Conservation (phyloP, 2,329 filamentous ascomycete species). For the Aspergillus luchuensis region DNA sequence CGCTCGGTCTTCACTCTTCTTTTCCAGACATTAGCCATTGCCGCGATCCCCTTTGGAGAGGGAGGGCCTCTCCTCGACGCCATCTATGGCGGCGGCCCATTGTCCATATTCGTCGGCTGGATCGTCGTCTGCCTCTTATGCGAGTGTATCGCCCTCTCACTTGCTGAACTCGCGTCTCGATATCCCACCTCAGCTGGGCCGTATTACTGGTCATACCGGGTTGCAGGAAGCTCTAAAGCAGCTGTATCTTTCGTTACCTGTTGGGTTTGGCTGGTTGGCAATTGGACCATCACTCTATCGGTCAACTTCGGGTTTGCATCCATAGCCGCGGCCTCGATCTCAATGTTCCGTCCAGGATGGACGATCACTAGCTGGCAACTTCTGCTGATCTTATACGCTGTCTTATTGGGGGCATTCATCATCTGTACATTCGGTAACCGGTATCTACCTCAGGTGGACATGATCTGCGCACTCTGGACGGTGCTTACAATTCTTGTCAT, state of each 20-base stretch:
- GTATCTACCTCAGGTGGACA: slow-evolving; percentile 66
- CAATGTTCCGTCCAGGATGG: slow-evolving; percentile 59
- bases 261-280: slow-evolving; percentile 57
- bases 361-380: slow-evolving; percentile 63
- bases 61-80: slow-evolving; percentile 43
- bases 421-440: slow-evolving; percentile 69
- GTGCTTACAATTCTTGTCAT: slow-evolving; percentile 59
- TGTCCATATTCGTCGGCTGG: slow-evolving; percentile 61
- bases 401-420: slow-evolving; percentile 65
- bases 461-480: slow-evolving; percentile 59
- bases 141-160: slow-evolving; percentile 55
- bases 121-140: slow-evolving; percentile 56
- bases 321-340: slow-evolving; percentile 54
- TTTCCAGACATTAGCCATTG: slow-evolving; percentile 64
- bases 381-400: slow-evolving; percentile 69
- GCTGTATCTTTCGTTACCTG: slow-evolving; percentile 56
- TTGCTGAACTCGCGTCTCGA: slow-evolving; percentile 55
- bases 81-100: slow-evolving; percentile 47
- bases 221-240: slow-evolving; percentile 46
- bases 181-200: slow-evolving; percentile 57
- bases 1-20: slow-evolving; percentile 62
- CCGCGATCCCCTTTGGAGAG: slow-evolving; percentile 60
- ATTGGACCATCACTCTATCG: slow-evolving; percentile 56
- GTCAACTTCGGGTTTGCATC: slow-evolving; percentile 60
- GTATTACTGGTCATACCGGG: slow-evolving; percentile 58